Evolutionary conservation across 768 basidiomycete species (phyloP), one percentile per base, ranked within the genome.

Genomic region (Lanmaoa rubissima): DNA sequence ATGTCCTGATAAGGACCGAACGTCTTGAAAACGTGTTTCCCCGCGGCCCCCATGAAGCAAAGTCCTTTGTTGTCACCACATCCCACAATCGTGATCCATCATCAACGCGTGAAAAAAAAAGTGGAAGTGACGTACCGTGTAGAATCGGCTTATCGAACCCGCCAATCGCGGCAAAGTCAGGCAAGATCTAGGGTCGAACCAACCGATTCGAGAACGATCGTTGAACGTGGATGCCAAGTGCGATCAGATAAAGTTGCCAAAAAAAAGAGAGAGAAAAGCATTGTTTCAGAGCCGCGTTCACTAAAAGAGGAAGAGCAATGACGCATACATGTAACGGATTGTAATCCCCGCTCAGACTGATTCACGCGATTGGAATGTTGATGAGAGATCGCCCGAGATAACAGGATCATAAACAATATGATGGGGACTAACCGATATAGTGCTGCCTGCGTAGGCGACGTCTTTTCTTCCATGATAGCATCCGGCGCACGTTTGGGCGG

Each of bases 161-260:
- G n/a, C 93, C 95, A 48, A 96, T 88, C 12, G 89, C 88, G 12
- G 97, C 94, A 67, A 97, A 98, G 56, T 92, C 86, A 1, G 97
- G 95, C 51, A 89, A 84, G 63, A 99, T 93, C 89, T 94, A 17
- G 19, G 56, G 48, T 35, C 38, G 14, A 44, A 55, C 2, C 21
- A 13, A 47, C 38, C 53, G 40, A 61, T 62, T 57, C 10, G 34
- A 48, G 8, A 41, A 13, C 11, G 21, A 38, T 39, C 45, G 21
- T 17, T 7, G 24, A 13, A 35, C 9, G 34, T 6, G 19, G 26
- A 36, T 19, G 14, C 24, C 43, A 40, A 11, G 28, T 11, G 12
- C 7, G 21, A 38, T 32, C 9, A 46, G 47, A 40, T 19, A 24
- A 16, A 17, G 35, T 28, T 31, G 7, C 7, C 28, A 31, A 31